Percentiles rank a stretch among this genome's conserved stretches.
Conservation (phyloP, 345 rosid genomes). For the Linum lewisii region DNA sequence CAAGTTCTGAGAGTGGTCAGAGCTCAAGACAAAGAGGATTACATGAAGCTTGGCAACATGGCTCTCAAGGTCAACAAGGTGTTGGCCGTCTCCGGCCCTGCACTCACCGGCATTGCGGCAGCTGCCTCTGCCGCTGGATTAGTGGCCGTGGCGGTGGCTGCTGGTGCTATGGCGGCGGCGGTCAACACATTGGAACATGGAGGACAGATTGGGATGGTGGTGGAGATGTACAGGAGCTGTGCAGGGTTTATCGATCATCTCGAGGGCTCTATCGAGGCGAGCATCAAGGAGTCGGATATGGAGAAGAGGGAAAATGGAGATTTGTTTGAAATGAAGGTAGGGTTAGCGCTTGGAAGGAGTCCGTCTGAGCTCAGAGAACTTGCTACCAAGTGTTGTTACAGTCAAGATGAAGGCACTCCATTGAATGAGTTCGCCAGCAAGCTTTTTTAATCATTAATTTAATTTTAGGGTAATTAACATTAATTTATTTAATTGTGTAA, state of each 20-base stretch:
- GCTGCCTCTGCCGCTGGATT: conserved; percentile 16
- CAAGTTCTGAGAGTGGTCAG: conserved; percentile 27
- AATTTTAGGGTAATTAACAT: too few species aligned
- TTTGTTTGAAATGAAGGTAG: conserved; percentile 31
- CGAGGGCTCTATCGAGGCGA: conserved; percentile 25
- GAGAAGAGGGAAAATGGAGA: conserved; percentile 31
- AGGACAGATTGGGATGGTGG: conserved; percentile 45
- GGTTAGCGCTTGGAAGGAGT: conserved; percentile 42
- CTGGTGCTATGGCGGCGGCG: conserved; percentile 27
- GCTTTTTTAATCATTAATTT: too few species aligned
- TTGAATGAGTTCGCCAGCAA: background rate
- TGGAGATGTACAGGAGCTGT: conserved; percentile 46
- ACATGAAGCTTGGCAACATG: conserved; percentile 31
- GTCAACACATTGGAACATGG: conserved; percentile 38
- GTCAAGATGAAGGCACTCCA: background rate
- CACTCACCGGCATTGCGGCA: conserved; percentile 32
- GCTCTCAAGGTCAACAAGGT: conserved; percentile 36
- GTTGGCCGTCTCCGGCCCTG: conserved; percentile 36
- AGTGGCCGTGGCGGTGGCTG: conserved; percentile 15
- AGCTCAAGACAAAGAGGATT: conserved; percentile 38
- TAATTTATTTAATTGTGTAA: too few species aligned
- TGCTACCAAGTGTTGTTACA: conserved; percentile 8
- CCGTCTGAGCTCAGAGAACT: conserved; percentile 34
- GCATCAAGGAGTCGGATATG: conserved; percentile 13
- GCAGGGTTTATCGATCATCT: conserved; percentile 29